Evolutionary conservation across 108 stramenopile species (phyloP), one percentile per base, ranked within the genome.

Genomic region (Nitzschia inconspicua): DNA sequence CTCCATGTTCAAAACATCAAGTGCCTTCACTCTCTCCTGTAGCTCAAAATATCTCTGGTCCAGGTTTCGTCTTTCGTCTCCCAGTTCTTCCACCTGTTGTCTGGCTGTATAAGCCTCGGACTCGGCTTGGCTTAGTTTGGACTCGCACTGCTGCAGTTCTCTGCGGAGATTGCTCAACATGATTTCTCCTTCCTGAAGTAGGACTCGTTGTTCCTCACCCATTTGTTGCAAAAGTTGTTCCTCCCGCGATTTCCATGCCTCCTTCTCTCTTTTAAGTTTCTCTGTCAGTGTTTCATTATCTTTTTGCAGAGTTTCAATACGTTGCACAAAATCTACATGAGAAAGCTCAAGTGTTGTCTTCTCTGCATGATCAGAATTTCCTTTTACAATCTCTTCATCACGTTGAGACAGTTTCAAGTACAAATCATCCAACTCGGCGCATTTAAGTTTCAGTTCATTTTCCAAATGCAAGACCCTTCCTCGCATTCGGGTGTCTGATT

Each of bases 151-250:
- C 18, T 52, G 42, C 10, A 67, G 60, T 34, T 72, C 71, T 1
- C 49, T 66, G 48, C 73, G 69, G 4, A 90, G 66, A 19, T 56
- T 27, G 5, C 54, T 23, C 73, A 90, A 85, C 50, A 58, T 65
- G 8, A 62, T 72, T 57, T 89, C 83, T 31, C 79, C 88, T 46
- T 92, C 86, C n/a, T 56, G 60, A 30, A 92, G 64, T 44, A 88
- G 35, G 2, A 53, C 24, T 31, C 80, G 73, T 57, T 88, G 83
- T 56, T 92, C 91, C 39, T 92, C 91, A 16, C 83, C 83, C 52
- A 80, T 73, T 43, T 68, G 67, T 16, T 40, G 46, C 39, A 72
- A 64, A 8, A 85, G 25, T 54, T 69, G 60, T 19, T 76, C 68
- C 29, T 83, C 75, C 7, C 52, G 43, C 28, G 63, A 51, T 25